phyloP scores from a whole-genome alignment of 495 filamentous ascomycete species.

The Umbilicaria muhlenbergii region DNA sequence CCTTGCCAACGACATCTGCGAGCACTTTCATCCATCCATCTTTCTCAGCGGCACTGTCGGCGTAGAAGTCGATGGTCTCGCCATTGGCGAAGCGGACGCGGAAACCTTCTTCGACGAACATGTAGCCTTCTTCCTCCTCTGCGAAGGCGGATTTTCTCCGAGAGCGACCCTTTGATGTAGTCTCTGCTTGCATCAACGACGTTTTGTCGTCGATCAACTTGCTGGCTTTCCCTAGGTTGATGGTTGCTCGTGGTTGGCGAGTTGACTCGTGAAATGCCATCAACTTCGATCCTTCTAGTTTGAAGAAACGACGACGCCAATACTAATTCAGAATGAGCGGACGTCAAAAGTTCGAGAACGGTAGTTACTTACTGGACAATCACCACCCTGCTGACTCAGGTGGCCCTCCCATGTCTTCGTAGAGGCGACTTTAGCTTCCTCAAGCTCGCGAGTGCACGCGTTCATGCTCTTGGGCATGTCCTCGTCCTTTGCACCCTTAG shows the following conservation, averaged over 20 bases:
- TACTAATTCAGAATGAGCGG: slow-evolving; percentile 35
- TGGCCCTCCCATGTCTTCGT: slow-evolving; percentile 69
- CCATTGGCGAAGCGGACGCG: slow-evolving; percentile 95
- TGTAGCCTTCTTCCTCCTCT: slow-evolving; percentile 97
- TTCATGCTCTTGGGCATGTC: slow-evolving; percentile 99
- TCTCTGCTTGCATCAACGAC: slow-evolving; percentile 67
- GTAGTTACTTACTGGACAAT: slow-evolving; percentile 71
- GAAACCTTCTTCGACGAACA: slow-evolving; percentile 99
- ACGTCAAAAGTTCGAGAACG: neutral
- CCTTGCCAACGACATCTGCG: slow-evolving; percentile 68
- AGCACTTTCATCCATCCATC: slow-evolving; percentile 90
- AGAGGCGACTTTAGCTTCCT: slow-evolving; percentile 63
- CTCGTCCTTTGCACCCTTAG: slow-evolving; percentile 74
- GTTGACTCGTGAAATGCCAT: slow-evolving; percentile 95
- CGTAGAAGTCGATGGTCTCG: slow-evolving; percentile 97
- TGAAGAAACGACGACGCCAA: slow-evolving; percentile 97
- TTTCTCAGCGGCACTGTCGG: slow-evolving; percentile 71
- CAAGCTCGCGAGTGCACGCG: slow-evolving; percentile 79
- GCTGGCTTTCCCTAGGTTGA: slow-evolving; percentile 86
- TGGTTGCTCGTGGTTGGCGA: slow-evolving; percentile 86
- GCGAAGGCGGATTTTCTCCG: slow-evolving; percentile 89
- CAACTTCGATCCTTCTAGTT: slow-evolving; percentile 75
- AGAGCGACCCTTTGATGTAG: slow-evolving; percentile 53
- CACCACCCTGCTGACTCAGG: slow-evolving; percentile 89
- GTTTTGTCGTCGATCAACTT: slow-evolving; percentile 87